Conservation (phyloP, 2,329 filamentous ascomycete genomes). For the Thermoascus crustaceus region DNA sequence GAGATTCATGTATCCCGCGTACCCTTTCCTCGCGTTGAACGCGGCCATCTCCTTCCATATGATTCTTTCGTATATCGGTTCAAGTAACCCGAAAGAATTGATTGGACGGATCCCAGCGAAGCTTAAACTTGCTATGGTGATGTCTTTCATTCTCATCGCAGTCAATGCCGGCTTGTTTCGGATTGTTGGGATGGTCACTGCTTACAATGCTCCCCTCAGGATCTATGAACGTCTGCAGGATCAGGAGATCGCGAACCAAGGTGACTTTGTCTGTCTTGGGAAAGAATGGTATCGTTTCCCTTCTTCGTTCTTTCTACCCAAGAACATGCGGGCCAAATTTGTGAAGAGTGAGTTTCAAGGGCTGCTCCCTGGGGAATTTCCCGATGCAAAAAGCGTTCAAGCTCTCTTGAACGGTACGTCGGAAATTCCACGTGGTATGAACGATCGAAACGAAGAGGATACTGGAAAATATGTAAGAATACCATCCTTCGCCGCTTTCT, state of each 20-base stretch:
- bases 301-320: conserved; percentile 80
- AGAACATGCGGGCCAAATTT: conserved; percentile 79
- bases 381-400: conserved; percentile 60
- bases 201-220: conserved; percentile 73
- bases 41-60: conserved; percentile 79
- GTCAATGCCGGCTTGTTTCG: conserved; percentile 61
- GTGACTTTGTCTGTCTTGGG: conserved; percentile 73
- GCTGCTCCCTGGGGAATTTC: conserved; percentile 82
- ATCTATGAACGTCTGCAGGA: conserved; percentile 44
- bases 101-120: conserved; percentile 64
- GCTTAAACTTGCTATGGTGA: conserved; percentile 61
- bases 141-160: conserved; percentile 54
- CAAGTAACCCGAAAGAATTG: conserved; percentile 57
- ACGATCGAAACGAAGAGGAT: conserved; percentile 85
- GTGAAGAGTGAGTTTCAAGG: conserved; percentile 84
- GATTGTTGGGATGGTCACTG: conserved; percentile 67
- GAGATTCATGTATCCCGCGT: conserved; percentile 95
- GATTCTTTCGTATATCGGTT: conserved; percentile 65
- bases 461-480: conserved; percentile 67
- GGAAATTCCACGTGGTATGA: conserved; percentile 74
- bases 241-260: conserved; percentile 46
- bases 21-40: conserved; percentile 83
- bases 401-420: conserved; percentile 78
- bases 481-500: background rate
- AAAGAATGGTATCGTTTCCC: conserved; percentile 99